phyloP scores from a whole-genome alignment of 2,329 filamentous ascomycete species.

The Aspergillus japonicus region DNA sequence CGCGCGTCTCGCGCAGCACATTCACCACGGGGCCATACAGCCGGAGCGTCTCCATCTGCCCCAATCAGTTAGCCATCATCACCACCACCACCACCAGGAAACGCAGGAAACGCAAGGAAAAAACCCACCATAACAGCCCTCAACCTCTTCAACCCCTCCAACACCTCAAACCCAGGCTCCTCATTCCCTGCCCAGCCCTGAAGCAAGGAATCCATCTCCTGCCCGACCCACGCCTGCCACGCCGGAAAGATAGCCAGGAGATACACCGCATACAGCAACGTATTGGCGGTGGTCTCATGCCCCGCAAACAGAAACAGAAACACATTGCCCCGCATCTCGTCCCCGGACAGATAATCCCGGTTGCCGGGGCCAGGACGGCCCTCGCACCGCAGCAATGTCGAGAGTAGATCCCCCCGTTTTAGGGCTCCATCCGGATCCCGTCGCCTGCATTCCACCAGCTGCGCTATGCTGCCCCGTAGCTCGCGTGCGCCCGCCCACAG shows the following conservation, averaged over 20 bases:
- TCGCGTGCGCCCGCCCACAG: no score
- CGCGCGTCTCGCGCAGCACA: not conserved
- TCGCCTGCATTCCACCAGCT: no score
- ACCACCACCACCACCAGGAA: not conserved
- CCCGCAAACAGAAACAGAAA: conserved; percentile 9
- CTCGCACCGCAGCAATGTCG: not conserved
- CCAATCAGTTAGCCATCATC: no score
- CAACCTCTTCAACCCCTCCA: not conserved
- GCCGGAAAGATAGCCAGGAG: conserved; percentile 4
- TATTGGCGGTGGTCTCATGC: conserved; percentile 7
- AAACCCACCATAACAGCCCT: conserved; percentile 4
- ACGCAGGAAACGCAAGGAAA: no score
- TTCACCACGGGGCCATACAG: conserved; percentile 1
- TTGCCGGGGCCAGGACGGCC: not conserved
- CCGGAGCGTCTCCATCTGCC: conserved; percentile 7
- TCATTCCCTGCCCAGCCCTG: no score
- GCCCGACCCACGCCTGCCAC: conserved; percentile 5
- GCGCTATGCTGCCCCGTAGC: no score
- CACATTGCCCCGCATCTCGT: conserved; percentile 1
- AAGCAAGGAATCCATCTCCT: not conserved
- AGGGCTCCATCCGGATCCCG: no score
- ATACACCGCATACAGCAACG: conserved; percentile 1
- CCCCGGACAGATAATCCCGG: not conserved
- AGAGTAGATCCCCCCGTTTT: not conserved
- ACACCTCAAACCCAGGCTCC: not conserved